Percentiles rank a stretch among this genome's conserved stretches.
Conservation (phyloP, 495 filamentous ascomycete species). For the Podospora anserina region DNA sequence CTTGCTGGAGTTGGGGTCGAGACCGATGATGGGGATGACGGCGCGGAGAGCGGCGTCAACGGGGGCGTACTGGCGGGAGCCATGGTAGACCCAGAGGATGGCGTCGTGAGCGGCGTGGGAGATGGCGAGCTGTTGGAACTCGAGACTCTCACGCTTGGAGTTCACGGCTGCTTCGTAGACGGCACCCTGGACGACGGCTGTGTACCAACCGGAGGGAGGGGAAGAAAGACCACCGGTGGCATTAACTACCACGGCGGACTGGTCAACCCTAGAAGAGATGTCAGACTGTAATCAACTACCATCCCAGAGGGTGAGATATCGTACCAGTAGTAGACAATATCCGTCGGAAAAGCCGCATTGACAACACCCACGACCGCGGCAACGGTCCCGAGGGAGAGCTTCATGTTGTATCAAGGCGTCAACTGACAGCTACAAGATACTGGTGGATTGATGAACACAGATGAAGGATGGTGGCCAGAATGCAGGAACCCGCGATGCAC, state of each 20-base stretch:
- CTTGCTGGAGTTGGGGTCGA: conserved; percentile 25
- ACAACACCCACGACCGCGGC: conserved; percentile 16
- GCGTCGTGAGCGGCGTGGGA: conserved; percentile 41
- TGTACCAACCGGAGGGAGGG: conserved; percentile 32
- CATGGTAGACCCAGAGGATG: conserved; percentile 37
- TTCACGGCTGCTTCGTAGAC: conserved; percentile 35
- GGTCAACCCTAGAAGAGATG: conserved; percentile 27
- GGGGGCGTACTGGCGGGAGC: conserved; percentile 31
- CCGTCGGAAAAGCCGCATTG: conserved; percentile 32
- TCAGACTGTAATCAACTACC: not conserved
- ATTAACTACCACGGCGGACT: conserved; percentile 33
- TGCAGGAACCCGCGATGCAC: conserved; percentile 17
- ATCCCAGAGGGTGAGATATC: not conserved
- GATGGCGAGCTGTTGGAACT: conserved; percentile 39
- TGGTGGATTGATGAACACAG: not conserved
- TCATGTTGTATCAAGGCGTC: conserved; percentile 14
- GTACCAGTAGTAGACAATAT: conserved; percentile 40
- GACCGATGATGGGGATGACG: conserved; percentile 31
- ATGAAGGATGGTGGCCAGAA: not conserved
- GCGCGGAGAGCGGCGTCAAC: conserved; percentile 28
- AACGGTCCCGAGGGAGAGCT: conserved; percentile 13
- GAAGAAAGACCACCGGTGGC: conserved; percentile 36
- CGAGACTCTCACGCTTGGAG: conserved; percentile 23
- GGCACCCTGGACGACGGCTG: conserved; percentile 34
- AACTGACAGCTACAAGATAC: not conserved